A percentile compares a stretch with the other conserved stretches of the same genome.
Evolutionary conservation across 495 filamentous ascomycete genomes (phyloP).

Genomic region (Achaetomiella virescens): DNA sequence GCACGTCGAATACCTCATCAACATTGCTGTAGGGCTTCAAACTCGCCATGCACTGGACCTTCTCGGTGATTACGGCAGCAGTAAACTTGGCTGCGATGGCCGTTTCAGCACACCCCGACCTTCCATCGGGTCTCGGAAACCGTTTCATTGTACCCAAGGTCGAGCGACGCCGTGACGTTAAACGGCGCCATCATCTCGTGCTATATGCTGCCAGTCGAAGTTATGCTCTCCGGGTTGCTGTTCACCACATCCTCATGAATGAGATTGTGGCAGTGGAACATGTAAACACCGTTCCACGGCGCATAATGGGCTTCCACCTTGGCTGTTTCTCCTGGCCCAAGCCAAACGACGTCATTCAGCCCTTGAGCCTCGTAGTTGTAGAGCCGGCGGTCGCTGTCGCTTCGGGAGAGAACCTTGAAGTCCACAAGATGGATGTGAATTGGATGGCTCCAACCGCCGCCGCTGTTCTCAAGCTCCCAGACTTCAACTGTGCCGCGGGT

Average conservation of each 20-base stretch:
- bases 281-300: slow-evolving; percentile 51
- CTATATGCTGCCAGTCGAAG: too few species aligned
- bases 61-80: slow-evolving; percentile 20
- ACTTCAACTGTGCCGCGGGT: slow-evolving; percentile 42
- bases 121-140: slow-evolving; percentile 34
- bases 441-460: slow-evolving; percentile 46
- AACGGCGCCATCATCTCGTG: slow-evolving; percentile 59
- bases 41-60: slow-evolving; percentile 27
- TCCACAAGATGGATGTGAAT: slow-evolving; percentile 58
- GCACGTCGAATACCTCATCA: slow-evolving; percentile 16
- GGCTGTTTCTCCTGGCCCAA: slow-evolving; percentile 44
- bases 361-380: slow-evolving; percentile 44
- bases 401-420: slow-evolving; percentile 43
- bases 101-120: slow-evolving; percentile 26
- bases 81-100: slow-evolving; percentile 23
- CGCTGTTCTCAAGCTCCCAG: slow-evolving; percentile 46
- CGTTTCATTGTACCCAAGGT: slow-evolving; percentile 44
- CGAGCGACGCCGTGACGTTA: slow-evolving; percentile 44
- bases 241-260: slow-evolving; percentile 47
- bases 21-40: slow-evolving; percentile 27
- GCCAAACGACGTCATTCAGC: slow-evolving; percentile 49
- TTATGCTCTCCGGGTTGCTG: neutral
- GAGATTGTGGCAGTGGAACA: slow-evolving; percentile 54
- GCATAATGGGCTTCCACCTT: slow-evolving; percentile 44
- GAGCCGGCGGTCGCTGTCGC: slow-evolving; percentile 29